Evolutionary conservation across 2,329 filamentous ascomycete species (phyloP).

Genomic region (Cladosporium austrohemisphaericum): DNA sequence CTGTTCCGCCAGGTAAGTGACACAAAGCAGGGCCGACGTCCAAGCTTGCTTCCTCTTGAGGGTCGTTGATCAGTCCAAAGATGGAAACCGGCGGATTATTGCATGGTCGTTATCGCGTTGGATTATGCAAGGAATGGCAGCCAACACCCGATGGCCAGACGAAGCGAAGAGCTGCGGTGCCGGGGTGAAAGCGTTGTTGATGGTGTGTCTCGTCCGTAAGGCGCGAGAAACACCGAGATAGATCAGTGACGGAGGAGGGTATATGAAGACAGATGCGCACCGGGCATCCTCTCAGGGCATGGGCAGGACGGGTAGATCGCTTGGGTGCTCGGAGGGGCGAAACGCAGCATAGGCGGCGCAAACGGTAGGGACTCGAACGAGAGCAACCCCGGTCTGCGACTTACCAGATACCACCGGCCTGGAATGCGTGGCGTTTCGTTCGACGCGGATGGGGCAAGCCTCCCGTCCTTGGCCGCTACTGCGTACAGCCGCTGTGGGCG

Average conservation of each 20-base stretch:
- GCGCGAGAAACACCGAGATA: background rate
- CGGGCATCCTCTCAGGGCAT: slow-evolving; percentile 3
- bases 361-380: slow-evolving; percentile 10
- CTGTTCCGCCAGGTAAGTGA: background rate
- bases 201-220: background rate
- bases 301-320: slow-evolving; percentile 13
- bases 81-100: slow-evolving; percentile 12
- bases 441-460: background rate
- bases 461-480: slow-evolving; percentile 7
- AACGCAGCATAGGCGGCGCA: slow-evolving; percentile 13
- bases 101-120: slow-evolving; percentile 14
- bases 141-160: slow-evolving; percentile 9
- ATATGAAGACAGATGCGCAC: slow-evolving; percentile 11
- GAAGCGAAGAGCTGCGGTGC: slow-evolving; percentile 7
- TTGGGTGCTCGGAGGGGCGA: slow-evolving; percentile 7
- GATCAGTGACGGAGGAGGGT: slow-evolving; percentile 2
- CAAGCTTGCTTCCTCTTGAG: slow-evolving; percentile 14
- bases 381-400: slow-evolving; percentile 1
- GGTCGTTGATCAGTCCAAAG: slow-evolving; percentile 13
- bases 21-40: slow-evolving; percentile 14
- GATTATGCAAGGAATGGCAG: slow-evolving; percentile 14
- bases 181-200: too few relatives aligned
- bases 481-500: slow-evolving; percentile 1
- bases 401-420: slow-evolving; percentile 2
- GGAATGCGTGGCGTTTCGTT: slow-evolving; percentile 12